A percentile compares a stretch with the other conserved stretches of the same genome.
phyloP scores from a whole-genome alignment of 257 asterid genomes.

The Nicotiana sylvestris region DNA sequence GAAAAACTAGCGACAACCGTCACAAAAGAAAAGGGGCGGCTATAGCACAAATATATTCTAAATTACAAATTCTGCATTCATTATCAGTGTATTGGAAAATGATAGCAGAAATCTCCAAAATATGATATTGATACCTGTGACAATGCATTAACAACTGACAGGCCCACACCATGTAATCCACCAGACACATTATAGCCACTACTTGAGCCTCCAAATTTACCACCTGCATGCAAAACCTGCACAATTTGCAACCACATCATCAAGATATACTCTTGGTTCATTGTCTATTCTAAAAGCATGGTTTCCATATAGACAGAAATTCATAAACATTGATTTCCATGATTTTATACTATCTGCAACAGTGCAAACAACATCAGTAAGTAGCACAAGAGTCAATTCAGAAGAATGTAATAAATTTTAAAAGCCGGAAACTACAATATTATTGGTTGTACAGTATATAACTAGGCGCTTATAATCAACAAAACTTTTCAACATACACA shows the following conservation, averaged over 20 bases:
- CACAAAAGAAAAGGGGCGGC: not conserved
- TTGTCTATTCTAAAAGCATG: constrained; percentile 8
- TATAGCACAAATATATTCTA: not conserved
- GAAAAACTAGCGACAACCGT: not conserved
- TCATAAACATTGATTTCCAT: not conserved
- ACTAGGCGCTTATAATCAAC: not conserved
- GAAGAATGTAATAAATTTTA: not conserved
- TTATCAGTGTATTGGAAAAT: not conserved
- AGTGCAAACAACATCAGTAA: constrained; percentile 1
- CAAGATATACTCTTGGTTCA: constrained; percentile 6
- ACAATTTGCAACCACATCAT: constrained; percentile 14
- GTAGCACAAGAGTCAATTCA: not conserved
- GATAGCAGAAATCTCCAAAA: constrained; percentile 4
- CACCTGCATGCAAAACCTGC: constrained; percentile 99
- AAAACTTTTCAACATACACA: too few relatives aligned
- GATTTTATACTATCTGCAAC: not conserved
- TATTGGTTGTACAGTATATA: not conserved
- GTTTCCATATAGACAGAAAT: not conserved
- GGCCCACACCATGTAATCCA: constrained; percentile 97
- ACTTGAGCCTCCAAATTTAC: constrained; percentile 95
- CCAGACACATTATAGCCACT: constrained; percentile 99
- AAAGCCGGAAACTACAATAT: not conserved
- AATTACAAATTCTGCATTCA: not conserved
- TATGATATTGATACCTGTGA: constrained; percentile 64
- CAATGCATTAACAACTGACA: constrained; percentile 95